Conservation (phyloP, 2,329 filamentous ascomycete genomes). For the Cladophialophora yegresii region DNA sequence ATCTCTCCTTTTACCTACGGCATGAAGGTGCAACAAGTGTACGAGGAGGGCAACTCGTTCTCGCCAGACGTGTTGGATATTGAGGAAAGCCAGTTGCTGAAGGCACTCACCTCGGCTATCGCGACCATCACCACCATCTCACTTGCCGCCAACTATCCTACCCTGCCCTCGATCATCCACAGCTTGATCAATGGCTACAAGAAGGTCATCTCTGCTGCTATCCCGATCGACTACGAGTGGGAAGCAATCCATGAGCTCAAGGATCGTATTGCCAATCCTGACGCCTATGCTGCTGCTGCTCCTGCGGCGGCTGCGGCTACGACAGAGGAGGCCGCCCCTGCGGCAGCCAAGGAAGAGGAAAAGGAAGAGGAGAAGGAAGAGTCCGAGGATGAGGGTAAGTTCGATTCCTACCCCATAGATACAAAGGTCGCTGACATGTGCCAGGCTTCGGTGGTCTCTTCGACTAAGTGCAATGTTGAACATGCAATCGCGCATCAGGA, state of each 20-base stretch:
- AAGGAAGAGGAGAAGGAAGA: conserved; percentile 68
- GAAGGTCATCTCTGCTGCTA: conserved; percentile 85
- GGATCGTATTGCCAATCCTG: conserved; percentile 99
- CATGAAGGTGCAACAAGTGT: conserved; percentile 94
- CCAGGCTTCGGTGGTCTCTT: conserved; percentile 79
- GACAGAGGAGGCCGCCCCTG: conserved; percentile 54
- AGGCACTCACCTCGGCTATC: conserved; percentile 77
- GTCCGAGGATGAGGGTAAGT: conserved; percentile 62
- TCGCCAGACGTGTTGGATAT: conserved; percentile 84
- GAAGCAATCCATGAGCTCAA: conserved; percentile 96
- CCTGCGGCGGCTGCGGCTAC: conserved; percentile 65
- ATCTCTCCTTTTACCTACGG: conserved; percentile 99
- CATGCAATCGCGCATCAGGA: conserved; percentile 44
- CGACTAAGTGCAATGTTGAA: conserved; percentile 51
- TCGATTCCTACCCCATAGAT: conserved; percentile 46
- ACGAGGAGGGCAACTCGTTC: conserved; percentile 96
- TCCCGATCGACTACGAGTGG: conserved; percentile 91
- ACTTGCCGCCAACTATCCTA: conserved; percentile 91
- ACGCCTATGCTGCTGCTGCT: conserved; percentile 84
- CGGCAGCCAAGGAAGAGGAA: conserved; percentile 59
- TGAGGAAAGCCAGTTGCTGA: conserved; percentile 89
- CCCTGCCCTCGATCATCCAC: conserved; percentile 93
- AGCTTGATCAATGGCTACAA: conserved; percentile 97
- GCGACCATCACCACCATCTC: conserved; percentile 86
- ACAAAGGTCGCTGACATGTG: conserved; percentile 42